Evolutionary conservation across 164 flowering plant genomes (phyloP), one percentile per base, ranked within the genome.

Genomic region (Magnolia changhungtana): DNA sequence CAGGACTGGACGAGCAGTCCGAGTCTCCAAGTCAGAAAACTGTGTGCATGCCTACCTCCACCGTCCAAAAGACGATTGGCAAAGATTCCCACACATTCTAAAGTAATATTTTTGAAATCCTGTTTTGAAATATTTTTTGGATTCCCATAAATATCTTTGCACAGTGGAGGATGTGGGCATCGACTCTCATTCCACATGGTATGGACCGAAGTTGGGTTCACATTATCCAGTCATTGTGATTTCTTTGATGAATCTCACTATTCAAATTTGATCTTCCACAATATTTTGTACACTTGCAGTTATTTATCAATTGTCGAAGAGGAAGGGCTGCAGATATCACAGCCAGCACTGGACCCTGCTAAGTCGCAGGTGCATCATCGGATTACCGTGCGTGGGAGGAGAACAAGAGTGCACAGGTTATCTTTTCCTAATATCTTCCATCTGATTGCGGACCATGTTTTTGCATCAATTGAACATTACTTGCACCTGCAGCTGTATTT

Each of bases 301-400:
- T 95, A 93, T 82, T 9, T 95, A 55, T 79, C 89, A 50, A 90
- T 94, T 67, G 80, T 96, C 65, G 82, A 87, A 82, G 86, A 88
- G 1, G 98, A 94, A 84, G 96, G 97, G 4, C 89, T 96, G 64
- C 94, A 96, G 80, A 94, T 96, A 83, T 96, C 99, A 69, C 99
- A 96, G 82, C 99, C 99, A 27, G 99, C 93, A 59, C 88, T 96
- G 67, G 99, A 92, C 80, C 85, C 90, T 75, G 74, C 67, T 19
- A 92, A 89, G 76, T 95, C 98, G 20, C 88, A 78, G 75, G 88
- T 92, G 75, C 95, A 94, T 86, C 98, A 92, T 82, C 91, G 80
- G 72, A 89, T 96, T 72, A 96, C 99, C 67, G 88, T 84, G 70
- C 95, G 97, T 61, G 73, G 67, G 63, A 83, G 79, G 70, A 86